These are phyloP conservation scores for Camptophora hylomeconis DNA, from an alignment of 2,329 filamentous ascomycete species.

Conservation along the genomic window DNA sequence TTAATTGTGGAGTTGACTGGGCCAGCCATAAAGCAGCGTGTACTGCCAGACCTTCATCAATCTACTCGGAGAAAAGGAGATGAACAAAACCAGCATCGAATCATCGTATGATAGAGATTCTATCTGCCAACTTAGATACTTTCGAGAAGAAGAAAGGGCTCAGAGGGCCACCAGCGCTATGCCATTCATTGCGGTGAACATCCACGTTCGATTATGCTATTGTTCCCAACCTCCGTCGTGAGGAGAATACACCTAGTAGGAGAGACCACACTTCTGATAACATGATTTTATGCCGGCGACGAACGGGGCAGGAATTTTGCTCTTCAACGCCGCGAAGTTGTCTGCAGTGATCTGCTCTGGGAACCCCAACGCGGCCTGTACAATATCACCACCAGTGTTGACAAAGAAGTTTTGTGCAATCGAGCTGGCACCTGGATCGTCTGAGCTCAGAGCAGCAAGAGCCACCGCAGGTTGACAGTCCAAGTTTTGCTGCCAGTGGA, in stretches of 20 bases:
- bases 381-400: conserved; percentile 31
- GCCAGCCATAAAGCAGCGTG: too few relatives aligned
- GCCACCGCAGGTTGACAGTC: conserved; percentile 31
- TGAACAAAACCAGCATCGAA: too few relatives aligned
- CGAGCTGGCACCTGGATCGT: conserved; percentile 27
- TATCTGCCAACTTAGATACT: too few relatives aligned
- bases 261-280: conserved; percentile 13
- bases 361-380: conserved; percentile 26
- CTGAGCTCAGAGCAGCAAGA: conserved; percentile 30
- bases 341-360: conserved; percentile 14
- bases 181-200: too few relatives aligned
- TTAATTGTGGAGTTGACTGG: too few relatives aligned
- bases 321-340: conserved; percentile 16
- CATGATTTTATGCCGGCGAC: conserved; percentile 15
- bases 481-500: conserved; percentile 38
- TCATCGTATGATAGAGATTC: too few relatives aligned
- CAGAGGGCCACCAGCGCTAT: too few relatives aligned
- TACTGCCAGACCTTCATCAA: too few relatives aligned
- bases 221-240: too few relatives aligned
- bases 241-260: conserved; percentile 14
- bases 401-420: conserved; percentile 37
- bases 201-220: too few relatives aligned
- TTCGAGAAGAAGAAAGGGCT: too few relatives aligned
- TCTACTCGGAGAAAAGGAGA: too few relatives aligned
- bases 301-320: conserved; percentile 11